Evolutionary conservation across 2,329 filamentous ascomycete species (phyloP), one percentile per base, ranked within the genome.

Genomic region (Colletotrichum abscissum): DNA sequence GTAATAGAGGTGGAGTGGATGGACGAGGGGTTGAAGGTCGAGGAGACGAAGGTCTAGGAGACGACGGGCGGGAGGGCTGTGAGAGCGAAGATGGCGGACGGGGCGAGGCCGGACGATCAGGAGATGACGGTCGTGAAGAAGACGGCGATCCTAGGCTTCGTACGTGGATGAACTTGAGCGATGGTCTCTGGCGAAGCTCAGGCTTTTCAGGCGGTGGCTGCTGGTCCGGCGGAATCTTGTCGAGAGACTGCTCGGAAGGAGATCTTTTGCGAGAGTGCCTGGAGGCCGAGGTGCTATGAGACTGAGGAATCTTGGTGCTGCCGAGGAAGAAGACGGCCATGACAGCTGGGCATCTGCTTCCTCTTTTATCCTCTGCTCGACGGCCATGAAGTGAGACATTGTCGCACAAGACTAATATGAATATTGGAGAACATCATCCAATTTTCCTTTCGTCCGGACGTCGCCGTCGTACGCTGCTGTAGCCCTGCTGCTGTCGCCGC

Each of bases 111-210:
- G 42, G 42, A 49, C 42, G 42, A 49, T 42, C 16, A 42, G 42
- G 42, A 49, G 42, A 49, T 4, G 42, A 49, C 42, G 42, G 42
- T 49, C 22, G 59, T 0, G 46, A 42, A 56, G 57, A 28, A 19
- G 66, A 38, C 14, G 58, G 57, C 81, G 84, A 30, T 83, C 84
- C 55, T 84, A 82, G 16, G 88, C 79, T 68, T 88, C 85, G 71
- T 88, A 87, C 78, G 88, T 89, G 24, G 82, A 84, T 60, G 86
- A 85, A 5, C 84, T 78, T 28, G 82, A 80, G 57, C 89, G 82
- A 14, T 84, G 84, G 67, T 86, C 82, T 52, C 85, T 82, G 60
- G 86, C 79, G 75, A 82, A 85, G 33, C 84, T 86, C 60, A 9
- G 38, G 54, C 22, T 9, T 52, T 70, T 33, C 7, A 28, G 77